Conservation (phyloP, 208 protist genomes). For the Plasmodiophora brassicae region DNA sequence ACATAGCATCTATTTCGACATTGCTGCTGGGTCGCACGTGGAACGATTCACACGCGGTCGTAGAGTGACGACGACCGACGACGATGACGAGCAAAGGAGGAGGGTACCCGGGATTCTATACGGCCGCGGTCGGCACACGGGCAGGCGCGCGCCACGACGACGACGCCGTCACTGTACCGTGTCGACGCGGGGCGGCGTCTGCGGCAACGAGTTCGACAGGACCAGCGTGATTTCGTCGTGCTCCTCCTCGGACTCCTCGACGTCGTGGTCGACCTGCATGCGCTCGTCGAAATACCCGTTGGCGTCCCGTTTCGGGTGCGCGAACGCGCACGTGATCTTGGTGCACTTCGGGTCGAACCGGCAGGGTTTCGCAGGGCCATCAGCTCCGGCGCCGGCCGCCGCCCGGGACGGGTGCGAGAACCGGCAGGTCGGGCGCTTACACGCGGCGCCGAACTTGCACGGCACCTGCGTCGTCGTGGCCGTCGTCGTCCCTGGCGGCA, state of each 20-base stretch:
- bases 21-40: no score
- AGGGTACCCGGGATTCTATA: no score
- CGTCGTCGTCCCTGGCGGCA: not conserved
- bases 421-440: not conserved
- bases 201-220: not conserved
- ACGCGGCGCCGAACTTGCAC: not conserved
- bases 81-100: no score
- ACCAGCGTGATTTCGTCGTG: not conserved
- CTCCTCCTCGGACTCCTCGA: not conserved
- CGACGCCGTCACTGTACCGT: no score
- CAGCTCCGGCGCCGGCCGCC: not conserved
- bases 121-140: no score
- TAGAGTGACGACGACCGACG: no score
- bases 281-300: not conserved
- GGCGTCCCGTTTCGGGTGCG: not conserved
- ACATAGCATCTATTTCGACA: no score
- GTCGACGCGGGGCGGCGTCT: no score
- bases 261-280: not conserved
- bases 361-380: not conserved
- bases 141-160: no score
- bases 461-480: no score
- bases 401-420: not conserved
- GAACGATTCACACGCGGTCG: no score
- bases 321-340: conserved; percentile 5
- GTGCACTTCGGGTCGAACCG: not conserved